Conservation (phyloP, 192 early-diverging fungal genomes). For the Backusella liffmaniae region DNA sequence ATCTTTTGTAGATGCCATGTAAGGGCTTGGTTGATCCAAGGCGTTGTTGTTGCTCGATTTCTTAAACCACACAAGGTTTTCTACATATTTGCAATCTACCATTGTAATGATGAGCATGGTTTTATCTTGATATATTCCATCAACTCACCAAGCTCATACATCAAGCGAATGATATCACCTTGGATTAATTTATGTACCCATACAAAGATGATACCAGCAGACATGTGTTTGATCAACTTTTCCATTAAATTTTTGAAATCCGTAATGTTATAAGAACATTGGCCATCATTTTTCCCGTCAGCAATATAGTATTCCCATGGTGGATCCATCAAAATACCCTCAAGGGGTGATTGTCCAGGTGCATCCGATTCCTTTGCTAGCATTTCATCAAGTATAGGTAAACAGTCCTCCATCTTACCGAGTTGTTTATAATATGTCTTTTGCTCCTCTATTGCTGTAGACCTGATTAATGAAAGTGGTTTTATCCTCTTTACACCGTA, state of each 20-base stretch:
- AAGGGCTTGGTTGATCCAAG: slow-evolving; percentile 45
- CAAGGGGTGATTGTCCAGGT: slow-evolving; percentile 30
- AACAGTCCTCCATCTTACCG: slow-evolving; percentile 24
- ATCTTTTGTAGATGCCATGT: slow-evolving; percentile 53
- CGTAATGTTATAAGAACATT: slow-evolving; percentile 33
- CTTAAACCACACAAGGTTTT: slow-evolving; percentile 63
- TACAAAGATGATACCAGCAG: slow-evolving; percentile 52
- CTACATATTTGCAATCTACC: slow-evolving; percentile 55
- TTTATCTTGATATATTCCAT: background rate
- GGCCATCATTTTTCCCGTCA: slow-evolving; percentile 46
- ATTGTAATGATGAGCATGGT: background rate
- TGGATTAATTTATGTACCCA: slow-evolving; percentile 58
- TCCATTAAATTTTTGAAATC: slow-evolving; percentile 47
- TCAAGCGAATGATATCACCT: slow-evolving; percentile 52
- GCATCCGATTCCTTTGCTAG: background rate
- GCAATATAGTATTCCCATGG: slow-evolving; percentile 57
- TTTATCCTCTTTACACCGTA: slow-evolving; percentile 38
- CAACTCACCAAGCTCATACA: slow-evolving; percentile 46
- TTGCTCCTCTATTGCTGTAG: background rate
- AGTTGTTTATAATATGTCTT: slow-evolving; percentile 28
- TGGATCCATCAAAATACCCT: slow-evolving; percentile 56
- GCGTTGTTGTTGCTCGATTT: slow-evolving; percentile 45
- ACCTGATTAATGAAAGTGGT: background rate
- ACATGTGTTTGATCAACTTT: slow-evolving; percentile 40
- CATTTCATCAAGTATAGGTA: slow-evolving; percentile 12